Conservation (phyloP, 1,139 yeast genomes). For the Keqinozyma sinolaborantium region DNA sequence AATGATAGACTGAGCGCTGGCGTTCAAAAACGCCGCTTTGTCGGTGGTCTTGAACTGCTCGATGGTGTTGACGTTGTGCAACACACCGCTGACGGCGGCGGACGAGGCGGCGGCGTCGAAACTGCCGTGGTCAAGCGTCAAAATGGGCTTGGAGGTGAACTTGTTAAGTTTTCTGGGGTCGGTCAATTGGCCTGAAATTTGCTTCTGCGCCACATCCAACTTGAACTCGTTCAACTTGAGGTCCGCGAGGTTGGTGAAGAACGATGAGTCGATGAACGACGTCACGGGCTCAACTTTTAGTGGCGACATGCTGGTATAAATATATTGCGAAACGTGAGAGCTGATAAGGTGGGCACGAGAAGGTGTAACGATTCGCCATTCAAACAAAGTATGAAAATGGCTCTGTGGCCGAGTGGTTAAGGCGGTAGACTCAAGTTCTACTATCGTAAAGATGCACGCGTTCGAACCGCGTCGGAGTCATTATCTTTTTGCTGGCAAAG, state of each 20-base stretch:
- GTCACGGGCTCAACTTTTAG: slow-evolving; percentile 53
- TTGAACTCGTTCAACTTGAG: slow-evolving; percentile 65
- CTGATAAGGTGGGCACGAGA: not conserved
- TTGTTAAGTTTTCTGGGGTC: slow-evolving; percentile 29
- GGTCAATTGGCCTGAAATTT: slow-evolving; percentile 35
- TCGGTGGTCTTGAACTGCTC: slow-evolving; percentile 75
- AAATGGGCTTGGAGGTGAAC: slow-evolving; percentile 40
- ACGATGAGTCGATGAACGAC: slow-evolving; percentile 81
- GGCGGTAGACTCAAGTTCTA: slow-evolving; percentile 4
- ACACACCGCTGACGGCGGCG: slow-evolving; percentile 25
- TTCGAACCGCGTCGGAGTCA: slow-evolving; percentile 13
- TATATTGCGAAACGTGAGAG: not conserved
- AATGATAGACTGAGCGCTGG: slow-evolving; percentile 34
- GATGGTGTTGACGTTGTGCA: slow-evolving; percentile 72
- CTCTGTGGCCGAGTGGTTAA: slow-evolving; percentile 3
- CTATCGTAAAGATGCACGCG: slow-evolving; percentile 11
- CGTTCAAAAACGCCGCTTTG: slow-evolving; percentile 52
- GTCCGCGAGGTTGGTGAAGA: slow-evolving; percentile 70
- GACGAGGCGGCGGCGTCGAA: slow-evolving; percentile 21
- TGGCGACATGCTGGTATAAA: not conserved
- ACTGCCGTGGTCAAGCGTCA: slow-evolving; percentile 38
- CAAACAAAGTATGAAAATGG: not conserved
- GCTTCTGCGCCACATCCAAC: slow-evolving; percentile 47
- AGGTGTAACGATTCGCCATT: not conserved
- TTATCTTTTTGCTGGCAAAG: slow-evolving; percentile 5